A percentile compares a stretch with the other conserved stretches of the same genome.
Evolutionary conservation across 176 grass and related monocot genomes (phyloP).

Genomic region (Elaeis guineensis): DNA sequence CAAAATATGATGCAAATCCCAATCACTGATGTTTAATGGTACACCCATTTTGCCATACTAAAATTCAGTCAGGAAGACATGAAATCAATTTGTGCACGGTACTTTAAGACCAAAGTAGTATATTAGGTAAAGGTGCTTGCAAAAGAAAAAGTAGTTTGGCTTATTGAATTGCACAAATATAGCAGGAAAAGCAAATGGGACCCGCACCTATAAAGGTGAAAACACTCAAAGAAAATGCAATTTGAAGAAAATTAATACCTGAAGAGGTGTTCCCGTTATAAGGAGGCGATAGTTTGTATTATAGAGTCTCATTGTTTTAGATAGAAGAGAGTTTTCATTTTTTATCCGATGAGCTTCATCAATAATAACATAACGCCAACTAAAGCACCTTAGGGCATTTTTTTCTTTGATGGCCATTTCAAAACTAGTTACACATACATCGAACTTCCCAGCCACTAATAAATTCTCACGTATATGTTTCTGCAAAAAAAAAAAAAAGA

Average conservation of each 20-base stretch:
- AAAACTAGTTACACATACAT: conserved; percentile 88
- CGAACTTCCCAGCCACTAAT: conserved; percentile 80
- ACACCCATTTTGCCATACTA: no score
- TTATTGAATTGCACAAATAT: no score
- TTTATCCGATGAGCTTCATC: conserved; percentile 90
- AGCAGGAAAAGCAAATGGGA: no score
- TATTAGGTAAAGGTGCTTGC: no score
- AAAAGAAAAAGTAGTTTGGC: no score
- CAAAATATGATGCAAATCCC: no score
- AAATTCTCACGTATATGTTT: conserved; percentile 79
- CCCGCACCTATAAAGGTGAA: no score
- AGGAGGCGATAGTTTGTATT: conserved; percentile 96
- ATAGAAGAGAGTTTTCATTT: conserved; percentile 97
- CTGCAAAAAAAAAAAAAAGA: conserved; percentile 26
- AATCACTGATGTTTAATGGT: no score
- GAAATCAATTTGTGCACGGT: no score
- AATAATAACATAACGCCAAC: conserved; percentile 94
- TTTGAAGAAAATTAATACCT: conserved; percentile 30
- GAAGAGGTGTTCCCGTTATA: conserved; percentile 90
- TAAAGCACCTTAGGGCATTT: conserved; percentile 60
- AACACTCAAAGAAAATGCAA: no score
- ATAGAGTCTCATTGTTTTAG: conserved; percentile 97
- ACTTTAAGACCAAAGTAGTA: no score
- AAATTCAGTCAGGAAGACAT: no score
- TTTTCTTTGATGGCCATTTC: conserved; percentile 97